Evolutionary conservation across 441 rosid species (phyloP).

Genomic region (Sinapis alba): DNA sequence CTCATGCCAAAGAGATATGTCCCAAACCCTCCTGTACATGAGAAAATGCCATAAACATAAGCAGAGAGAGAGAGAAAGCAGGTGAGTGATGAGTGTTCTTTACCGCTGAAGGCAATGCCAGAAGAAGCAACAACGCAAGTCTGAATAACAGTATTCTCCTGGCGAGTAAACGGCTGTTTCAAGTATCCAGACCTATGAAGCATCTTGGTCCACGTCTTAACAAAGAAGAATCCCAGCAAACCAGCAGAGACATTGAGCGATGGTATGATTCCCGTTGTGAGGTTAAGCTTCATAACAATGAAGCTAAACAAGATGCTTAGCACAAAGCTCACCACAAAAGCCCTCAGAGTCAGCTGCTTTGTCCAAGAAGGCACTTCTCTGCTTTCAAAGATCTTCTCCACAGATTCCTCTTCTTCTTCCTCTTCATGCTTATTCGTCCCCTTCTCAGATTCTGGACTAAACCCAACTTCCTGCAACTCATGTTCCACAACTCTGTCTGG

Average conservation of each 20-base stretch:
- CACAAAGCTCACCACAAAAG: conserved; percentile 68
- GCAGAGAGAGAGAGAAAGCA: conserved; percentile 10
- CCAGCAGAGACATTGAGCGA: conserved; percentile 88
- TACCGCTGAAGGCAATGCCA: conserved; percentile 80
- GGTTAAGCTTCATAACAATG: conserved; percentile 86
- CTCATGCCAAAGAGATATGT: conserved; percentile 93
- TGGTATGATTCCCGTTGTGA: conserved; percentile 80
- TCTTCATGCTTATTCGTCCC: conserved; percentile 35
- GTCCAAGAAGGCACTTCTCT: conserved; percentile 70
- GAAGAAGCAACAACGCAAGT: conserved; percentile 83
- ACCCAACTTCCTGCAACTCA: conserved; percentile 42
- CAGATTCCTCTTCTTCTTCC: conserved; percentile 41
- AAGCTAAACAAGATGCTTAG: conserved; percentile 71
- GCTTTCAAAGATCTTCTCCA: conserved; percentile 56
- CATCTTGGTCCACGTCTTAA: conserved; percentile 74
- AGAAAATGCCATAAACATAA: not conserved
- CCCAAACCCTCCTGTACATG: conserved; percentile 82
- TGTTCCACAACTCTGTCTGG: conserved; percentile 39
- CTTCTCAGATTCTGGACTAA: conserved; percentile 30
- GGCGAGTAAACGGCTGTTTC: conserved; percentile 77
- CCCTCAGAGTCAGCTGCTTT: conserved; percentile 70
- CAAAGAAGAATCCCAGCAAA: conserved; percentile 75
- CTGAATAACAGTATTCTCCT: conserved; percentile 82
- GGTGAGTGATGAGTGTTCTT: conserved; percentile 11
- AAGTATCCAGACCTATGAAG: conserved; percentile 51